Conservation (phyloP, 2,329 filamentous ascomycete species). For the Thelonectria olida region DNA sequence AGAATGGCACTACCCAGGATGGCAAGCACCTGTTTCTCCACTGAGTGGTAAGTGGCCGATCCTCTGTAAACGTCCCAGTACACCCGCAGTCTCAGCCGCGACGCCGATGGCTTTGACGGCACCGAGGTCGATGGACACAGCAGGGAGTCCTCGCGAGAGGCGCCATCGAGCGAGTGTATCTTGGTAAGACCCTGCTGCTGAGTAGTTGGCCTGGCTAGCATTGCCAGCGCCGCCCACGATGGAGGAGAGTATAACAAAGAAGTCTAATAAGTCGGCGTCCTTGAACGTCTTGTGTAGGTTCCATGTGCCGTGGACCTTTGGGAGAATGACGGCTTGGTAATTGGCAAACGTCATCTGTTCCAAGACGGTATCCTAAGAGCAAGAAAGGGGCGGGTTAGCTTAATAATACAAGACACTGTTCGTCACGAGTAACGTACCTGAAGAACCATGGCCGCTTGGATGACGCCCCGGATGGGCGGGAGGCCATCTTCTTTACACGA, state of each 20-base stretch:
- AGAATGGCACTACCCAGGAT: background rate
- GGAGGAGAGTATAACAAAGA: constrained; percentile 51
- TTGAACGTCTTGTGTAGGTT: constrained; percentile 38
- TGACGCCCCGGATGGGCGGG: constrained; percentile 31
- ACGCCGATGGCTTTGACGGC: background rate
- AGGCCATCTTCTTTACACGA: background rate
- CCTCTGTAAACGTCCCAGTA: background rate
- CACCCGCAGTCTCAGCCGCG: background rate
- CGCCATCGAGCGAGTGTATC: constrained; percentile 37
- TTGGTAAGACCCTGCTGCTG: constrained; percentile 45
- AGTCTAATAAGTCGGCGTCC: constrained; percentile 40
- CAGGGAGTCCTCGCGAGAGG: background rate
- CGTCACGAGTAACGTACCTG: background rate
- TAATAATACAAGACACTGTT: no score
- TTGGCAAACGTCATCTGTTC: constrained; percentile 36
- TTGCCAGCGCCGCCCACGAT: constrained; percentile 46
- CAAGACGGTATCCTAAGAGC: constrained; percentile 39
- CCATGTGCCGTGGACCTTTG: constrained; percentile 45
- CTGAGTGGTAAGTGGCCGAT: background rate
- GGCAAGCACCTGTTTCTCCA: background rate
- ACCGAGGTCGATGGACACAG: constrained; percentile 5
- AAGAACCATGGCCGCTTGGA: constrained; percentile 33
- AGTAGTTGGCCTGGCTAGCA: constrained; percentile 52
- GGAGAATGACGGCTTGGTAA: constrained; percentile 35
- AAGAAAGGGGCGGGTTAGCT: background rate